Base-by-base conservation (phyloP, 805 yeast genomes). In the Brettanomyces naardenensis region DNA sequence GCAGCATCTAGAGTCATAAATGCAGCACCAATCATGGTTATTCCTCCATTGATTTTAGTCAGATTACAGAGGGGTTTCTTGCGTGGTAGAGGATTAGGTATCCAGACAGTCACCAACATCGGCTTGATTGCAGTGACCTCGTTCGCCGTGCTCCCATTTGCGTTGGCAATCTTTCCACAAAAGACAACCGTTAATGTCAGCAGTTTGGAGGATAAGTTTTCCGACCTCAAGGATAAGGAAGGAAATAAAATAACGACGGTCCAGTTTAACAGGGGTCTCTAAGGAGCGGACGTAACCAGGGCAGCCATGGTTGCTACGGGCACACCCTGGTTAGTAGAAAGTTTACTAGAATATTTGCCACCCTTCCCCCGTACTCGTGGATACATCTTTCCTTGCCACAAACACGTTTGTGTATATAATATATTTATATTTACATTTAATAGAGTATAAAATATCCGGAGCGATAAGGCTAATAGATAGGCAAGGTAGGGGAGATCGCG, bases 21-120 rank as follows among this genome's bases (percentile, higher is more conserved):
- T 52, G 97, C 97, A 14, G 84, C 98, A 0, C 99, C 99, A 15
- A 74, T 92, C 51, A 92, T 92, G 99, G 98, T 85, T 17, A 59
- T 92, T 5, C 98, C 99, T 1, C 97, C 99, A 3, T 69, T 92
- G 51, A 54, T 86, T 20, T 69, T 92, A 31, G 87, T 88, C 33
- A 75, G 69, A 56, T 66, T 92, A 46, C 97, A 92, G 63, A 73
- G 71, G 46, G 69, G 80, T 1, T 54, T 80, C 14, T 67, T 89
- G 45, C 78, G 73, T 52, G 82, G 84, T 25, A 83, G 77, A 55
- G 72, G 89, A 6, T 60, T 74, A 42, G 68, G 77, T 15, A 62
- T 74, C 4, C 87, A 82, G 52, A 80, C 83, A 5, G 53, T 69
- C 13, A 80, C 78, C n/a, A 92, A 89, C 55, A 66, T 92, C 38